Conservation (phyloP, 495 filamentous ascomycete species). For the Friedmanniomyces simplex region DNA sequence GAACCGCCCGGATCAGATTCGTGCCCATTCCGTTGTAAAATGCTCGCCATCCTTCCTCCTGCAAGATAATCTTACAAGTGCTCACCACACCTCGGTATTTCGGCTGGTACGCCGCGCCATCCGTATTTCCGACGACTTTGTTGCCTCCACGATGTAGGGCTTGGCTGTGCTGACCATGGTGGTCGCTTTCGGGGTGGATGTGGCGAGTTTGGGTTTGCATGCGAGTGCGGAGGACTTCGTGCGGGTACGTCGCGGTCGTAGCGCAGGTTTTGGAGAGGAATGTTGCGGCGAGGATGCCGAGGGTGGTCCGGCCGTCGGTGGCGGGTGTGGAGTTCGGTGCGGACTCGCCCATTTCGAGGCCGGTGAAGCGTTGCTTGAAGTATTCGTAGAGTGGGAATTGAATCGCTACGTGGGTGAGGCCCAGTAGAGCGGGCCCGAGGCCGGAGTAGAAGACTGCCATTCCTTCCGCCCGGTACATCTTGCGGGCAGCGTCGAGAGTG, state of each 20-base stretch:
- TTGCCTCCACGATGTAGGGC: constrained; percentile 57
- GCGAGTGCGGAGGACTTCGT: constrained; percentile 86
- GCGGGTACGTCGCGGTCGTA: constrained; percentile 90
- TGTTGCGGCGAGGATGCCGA: constrained; percentile 76
- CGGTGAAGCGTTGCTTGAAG: constrained; percentile 83
- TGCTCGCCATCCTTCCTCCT: constrained; percentile 89
- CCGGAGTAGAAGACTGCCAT: constrained; percentile 90
- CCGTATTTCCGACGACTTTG: constrained; percentile 43
- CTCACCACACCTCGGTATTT: constrained; percentile 74
- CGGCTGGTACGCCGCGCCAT: constrained; percentile 48
- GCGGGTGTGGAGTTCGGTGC: constrained; percentile 29
- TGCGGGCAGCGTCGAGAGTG: constrained; percentile 79
- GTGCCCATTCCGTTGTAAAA: constrained; percentile 98
- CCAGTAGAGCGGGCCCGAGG: constrained; percentile 81
- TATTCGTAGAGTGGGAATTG: constrained; percentile 96
- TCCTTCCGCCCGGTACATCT: constrained; percentile 90
- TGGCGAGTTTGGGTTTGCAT: constrained; percentile 73
- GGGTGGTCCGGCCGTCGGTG: constrained; percentile 50
- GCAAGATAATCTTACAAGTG: constrained; percentile 72
- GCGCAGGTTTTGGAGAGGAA: constrained; percentile 91
- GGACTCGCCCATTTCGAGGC: constrained; percentile 62
- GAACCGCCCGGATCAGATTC: constrained; percentile 92
- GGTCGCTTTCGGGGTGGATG: constrained; percentile 8
- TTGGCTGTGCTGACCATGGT: constrained; percentile 35
- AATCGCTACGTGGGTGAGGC: constrained; percentile 89